Base-by-base conservation (phyloP, 495 filamentous ascomycete genomes). In the Aspergillus haitiensis region DNA sequence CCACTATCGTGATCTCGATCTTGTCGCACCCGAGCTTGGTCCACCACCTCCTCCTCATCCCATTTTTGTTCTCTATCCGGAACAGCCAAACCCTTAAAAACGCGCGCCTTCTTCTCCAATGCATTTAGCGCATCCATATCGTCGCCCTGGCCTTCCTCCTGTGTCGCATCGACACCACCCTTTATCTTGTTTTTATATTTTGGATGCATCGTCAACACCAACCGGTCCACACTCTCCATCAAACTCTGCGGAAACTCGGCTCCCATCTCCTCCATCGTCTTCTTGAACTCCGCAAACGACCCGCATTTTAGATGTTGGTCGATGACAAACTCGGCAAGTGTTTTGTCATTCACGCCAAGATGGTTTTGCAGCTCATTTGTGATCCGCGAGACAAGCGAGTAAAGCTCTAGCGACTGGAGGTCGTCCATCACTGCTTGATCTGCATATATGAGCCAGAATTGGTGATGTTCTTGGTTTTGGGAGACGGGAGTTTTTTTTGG, bases 281-380 rank as follows among this genome's bases (percentile, higher is more conserved):
- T 79, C 75, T 86, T 84, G 75, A 96, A 96, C 6, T 88, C 85
- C 13, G 78, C 68, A 48, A 90, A 76, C 3, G 79, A 81, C 15
- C 73, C 75, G 76, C 86, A 91, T 85, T 92, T 84, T 66, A 88
- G 69, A 65, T 96, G 91, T 64, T 95, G 90, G 60, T 87, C 90
- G 64, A 98, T 97, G 56, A 98, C 82, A 70, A 95, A 98, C 72
- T 98, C 94, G 52, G 94, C 92, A 15, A 98, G 79, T 1, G 91
- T 96, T 76, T 96, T 97, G 70, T 98, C 93, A 72, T 80, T 89
- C 67, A 97, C 87, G 35, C 93, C 92, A 55, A 98, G 75, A 75
- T 98, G 90, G 74, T 98, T 98, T 64, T 92, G 88, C 45, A 98
- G 79, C 76, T 98, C 94, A 34, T 87, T 91, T 37, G 91, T 96